Evolutionary conservation across 2,329 filamentous ascomycete species (phyloP).

Genomic region (Cladosporium velox): DNA sequence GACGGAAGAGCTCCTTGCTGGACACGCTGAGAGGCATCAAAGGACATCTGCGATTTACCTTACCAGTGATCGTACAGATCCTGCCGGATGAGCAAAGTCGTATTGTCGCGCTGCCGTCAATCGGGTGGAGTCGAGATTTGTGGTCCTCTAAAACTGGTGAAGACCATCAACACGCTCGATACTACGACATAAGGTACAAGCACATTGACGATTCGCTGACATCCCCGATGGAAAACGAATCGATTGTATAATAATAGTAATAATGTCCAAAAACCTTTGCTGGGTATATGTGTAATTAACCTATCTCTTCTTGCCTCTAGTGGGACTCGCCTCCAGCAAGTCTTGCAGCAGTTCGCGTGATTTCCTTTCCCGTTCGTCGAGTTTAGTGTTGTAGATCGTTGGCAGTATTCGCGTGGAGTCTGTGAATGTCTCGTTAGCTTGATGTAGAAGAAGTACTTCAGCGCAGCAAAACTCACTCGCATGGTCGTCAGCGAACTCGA

Average conservation of each 20-base stretch:
- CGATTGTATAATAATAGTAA: background rate
- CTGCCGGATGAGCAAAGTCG: conserved; percentile 17
- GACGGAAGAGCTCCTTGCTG: background rate
- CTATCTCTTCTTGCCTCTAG: conserved; percentile 31
- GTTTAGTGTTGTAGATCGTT: conserved; percentile 61
- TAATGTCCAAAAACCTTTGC: background rate
- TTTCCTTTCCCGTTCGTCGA: conserved; percentile 60
- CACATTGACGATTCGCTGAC: conserved; percentile 19
- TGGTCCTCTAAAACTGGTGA: conserved; percentile 19
- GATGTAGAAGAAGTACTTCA: background rate
- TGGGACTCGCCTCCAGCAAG: conserved; percentile 35
- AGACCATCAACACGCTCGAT: conserved; percentile 4
- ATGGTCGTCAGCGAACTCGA: conserved; percentile 75
- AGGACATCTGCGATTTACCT: conserved; percentile 43
- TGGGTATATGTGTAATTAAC: conserved; percentile 16
- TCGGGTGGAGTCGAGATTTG: conserved; percentile 28
- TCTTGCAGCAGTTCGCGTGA: conserved; percentile 49
- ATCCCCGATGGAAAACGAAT: background rate
- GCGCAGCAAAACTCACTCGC: conserved; percentile 59
- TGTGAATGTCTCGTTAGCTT: conserved; percentile 24
- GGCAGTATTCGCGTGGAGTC: conserved; percentile 61
- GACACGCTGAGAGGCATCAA: conserved; percentile 32
- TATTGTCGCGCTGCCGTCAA: conserved; percentile 36
- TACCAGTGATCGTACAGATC: conserved; percentile 39
- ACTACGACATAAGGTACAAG: conserved; percentile 29